These are phyloP conservation scores for Scutellaria minor DNA, from an alignment of 257 asterid genomes.

Conservation along the genomic window DNA sequence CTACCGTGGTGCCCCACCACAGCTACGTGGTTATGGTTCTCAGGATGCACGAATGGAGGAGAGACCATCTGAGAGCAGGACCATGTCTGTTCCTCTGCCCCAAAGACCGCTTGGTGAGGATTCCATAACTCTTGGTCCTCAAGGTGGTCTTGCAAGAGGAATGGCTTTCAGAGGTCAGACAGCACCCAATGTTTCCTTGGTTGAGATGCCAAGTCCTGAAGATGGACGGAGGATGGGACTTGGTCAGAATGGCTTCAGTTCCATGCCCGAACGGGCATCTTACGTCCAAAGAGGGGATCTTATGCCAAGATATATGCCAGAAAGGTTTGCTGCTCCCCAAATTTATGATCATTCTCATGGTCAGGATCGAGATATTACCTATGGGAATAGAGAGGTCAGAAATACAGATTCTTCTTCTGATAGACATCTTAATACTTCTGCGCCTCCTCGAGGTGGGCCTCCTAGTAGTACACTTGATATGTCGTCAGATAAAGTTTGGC, in stretches of 20 bases:
- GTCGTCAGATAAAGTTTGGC: constrained; percentile 55
- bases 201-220: constrained; percentile 52
- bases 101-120: constrained; percentile 75
- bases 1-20: constrained; percentile 57
- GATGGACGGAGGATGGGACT: constrained; percentile 56
- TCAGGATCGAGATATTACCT: constrained; percentile 43
- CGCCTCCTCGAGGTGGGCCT: constrained; percentile 50
- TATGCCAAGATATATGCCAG: constrained; percentile 57
- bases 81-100: constrained; percentile 63
- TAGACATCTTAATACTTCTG: constrained; percentile 42
- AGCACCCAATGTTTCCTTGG: constrained; percentile 42
- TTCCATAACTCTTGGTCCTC: constrained; percentile 82
- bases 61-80: constrained; percentile 59
- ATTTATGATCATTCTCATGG: constrained; percentile 52
- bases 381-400: constrained; percentile 47
- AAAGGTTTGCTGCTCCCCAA: constrained; percentile 49
- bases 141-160: constrained; percentile 90
- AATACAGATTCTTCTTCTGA: constrained; percentile 42
- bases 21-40: constrained; percentile 65
- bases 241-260: constrained; percentile 61
- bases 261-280: constrained; percentile 58
- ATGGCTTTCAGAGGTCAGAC: constrained; percentile 84
- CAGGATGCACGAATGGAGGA: constrained; percentile 72
- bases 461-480: constrained; percentile 41
- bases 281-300: constrained; percentile 71